These are phyloP conservation scores for Firmiana major DNA, from an alignment of 345 rosid genomes.

Conservation along the genomic window DNA sequence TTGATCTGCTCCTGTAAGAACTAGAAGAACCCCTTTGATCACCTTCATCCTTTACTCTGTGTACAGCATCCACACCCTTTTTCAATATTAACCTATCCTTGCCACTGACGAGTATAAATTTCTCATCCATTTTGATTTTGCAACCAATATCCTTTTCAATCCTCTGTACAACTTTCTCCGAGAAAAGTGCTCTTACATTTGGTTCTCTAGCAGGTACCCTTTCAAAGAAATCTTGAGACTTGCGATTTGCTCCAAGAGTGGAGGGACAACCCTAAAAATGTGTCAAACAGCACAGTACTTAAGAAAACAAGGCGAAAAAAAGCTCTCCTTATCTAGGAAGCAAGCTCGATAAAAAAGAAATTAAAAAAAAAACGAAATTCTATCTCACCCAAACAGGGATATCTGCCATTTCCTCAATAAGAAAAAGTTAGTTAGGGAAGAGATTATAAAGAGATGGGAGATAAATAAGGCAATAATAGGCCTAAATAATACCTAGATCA, in stretches of 20 bases:
- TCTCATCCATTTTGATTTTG: constrained; percentile 88
- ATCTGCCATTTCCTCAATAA: background rate
- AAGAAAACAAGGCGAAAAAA: background rate
- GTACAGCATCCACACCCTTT: constrained; percentile 98
- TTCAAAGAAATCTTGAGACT: constrained; percentile 90
- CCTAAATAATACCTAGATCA: background rate
- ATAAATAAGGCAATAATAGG: background rate
- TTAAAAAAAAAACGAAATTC: background rate
- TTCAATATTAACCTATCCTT: constrained; percentile 82
- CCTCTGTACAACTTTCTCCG: constrained; percentile 71
- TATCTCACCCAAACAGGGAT: background rate
- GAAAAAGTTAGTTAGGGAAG: background rate
- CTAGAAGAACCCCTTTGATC: constrained; percentile 61
- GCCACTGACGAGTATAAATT: constrained; percentile 92
- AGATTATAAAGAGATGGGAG: background rate
- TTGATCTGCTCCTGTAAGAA: constrained; percentile 70
- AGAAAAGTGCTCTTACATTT: constrained; percentile 66
- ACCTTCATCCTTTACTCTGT: constrained; percentile 71
- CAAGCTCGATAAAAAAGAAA: background rate
- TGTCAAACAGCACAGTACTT: constrained; percentile 11
- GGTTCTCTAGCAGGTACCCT: constrained; percentile 89
- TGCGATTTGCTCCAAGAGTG: constrained; percentile 91
- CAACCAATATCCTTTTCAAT: constrained; percentile 85
- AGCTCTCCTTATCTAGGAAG: background rate
- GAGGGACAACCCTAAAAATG: constrained; percentile 86